Evolutionary conservation across 1,139 yeast species (phyloP).

Genomic region (Yamadazyma spencermartinsiae): DNA sequence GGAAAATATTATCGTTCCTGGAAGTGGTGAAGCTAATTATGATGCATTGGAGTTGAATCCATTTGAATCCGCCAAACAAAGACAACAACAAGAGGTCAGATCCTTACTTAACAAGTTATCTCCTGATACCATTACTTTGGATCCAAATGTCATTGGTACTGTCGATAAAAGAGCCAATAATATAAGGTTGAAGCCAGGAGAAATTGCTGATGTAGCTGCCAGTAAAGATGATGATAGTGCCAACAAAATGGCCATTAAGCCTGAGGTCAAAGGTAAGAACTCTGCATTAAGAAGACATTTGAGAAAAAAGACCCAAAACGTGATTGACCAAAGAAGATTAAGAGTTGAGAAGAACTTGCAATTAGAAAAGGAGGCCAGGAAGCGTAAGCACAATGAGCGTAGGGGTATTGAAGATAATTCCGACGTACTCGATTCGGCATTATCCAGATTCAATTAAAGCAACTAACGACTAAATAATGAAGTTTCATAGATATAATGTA

Average conservation of each 20-base stretch:
- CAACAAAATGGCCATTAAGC: constrained; percentile 45
- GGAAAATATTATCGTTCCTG: constrained; percentile 84
- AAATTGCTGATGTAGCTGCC: constrained; percentile 46
- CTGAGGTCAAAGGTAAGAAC: constrained; percentile 74
- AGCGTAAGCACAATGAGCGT: constrained; percentile 46
- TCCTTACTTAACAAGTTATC: constrained; percentile 81
- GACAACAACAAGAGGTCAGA: constrained; percentile 92
- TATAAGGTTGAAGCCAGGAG: constrained; percentile 64
- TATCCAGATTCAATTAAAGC: constrained; percentile 48
- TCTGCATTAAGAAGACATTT: constrained; percentile 78
- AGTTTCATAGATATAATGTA: neutral
- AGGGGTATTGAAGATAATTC: constrained; percentile 55
- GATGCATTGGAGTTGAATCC: constrained; percentile 95
- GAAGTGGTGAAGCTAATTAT: constrained; percentile 97
- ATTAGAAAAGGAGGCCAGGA: constrained; percentile 73
- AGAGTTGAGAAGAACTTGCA: constrained; percentile 77
- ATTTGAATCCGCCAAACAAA: constrained; percentile 85
- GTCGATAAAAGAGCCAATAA: constrained; percentile 71
- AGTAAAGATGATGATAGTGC: constrained; percentile 32
- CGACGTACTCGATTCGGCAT: constrained; percentile 56
- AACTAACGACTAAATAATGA: neutral
- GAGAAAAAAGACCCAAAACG: constrained; percentile 84
- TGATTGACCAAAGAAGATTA: constrained; percentile 82
- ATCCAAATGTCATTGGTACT: constrained; percentile 85
- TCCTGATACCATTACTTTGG: constrained; percentile 89